A percentile compares a stretch with the other conserved stretches of the same genome.
Evolutionary conservation across 495 filamentous ascomycete genomes (phyloP).

Genomic region (Penicillium bialowiezense): DNA sequence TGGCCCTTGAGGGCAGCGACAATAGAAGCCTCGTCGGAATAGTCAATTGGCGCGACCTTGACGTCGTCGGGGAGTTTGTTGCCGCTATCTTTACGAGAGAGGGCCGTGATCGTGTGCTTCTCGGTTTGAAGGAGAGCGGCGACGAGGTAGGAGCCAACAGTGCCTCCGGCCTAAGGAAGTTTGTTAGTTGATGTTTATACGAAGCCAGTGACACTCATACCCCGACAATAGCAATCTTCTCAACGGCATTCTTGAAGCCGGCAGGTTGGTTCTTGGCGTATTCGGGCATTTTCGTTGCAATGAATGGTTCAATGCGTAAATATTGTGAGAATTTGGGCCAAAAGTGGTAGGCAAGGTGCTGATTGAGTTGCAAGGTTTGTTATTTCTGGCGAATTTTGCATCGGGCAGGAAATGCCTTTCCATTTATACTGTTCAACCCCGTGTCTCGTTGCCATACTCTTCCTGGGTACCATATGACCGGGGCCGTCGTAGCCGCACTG

Average conservation of each 20-base stretch:
- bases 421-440: no score
- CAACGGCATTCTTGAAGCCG: conserved; percentile 41
- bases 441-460: no score
- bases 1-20: conserved; percentile 50
- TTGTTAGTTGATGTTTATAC: no score
- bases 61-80: conserved; percentile 45
- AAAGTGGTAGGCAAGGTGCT: no score
- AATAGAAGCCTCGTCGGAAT: conserved; percentile 44
- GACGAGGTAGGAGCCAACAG: conserved; percentile 52
- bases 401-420: no score
- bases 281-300: conserved; percentile 15
- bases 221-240: conserved; percentile 49
- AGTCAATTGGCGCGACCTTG: conserved; percentile 42
- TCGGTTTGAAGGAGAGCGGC: conserved; percentile 47
- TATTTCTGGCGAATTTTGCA: no score
- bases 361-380: no score
- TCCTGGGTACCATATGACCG: no score
- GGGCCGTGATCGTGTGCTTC: conserved; percentile 52
- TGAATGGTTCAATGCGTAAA: no score
- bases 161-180: conserved; percentile 58
- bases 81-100: conserved; percentile 47
- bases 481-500: no score
- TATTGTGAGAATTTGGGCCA: no score
- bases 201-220: no score
- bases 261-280: conserved; percentile 36